phyloP scores from a whole-genome alignment of 2,329 filamentous ascomycete species.

The Fusarium irregulare region DNA sequence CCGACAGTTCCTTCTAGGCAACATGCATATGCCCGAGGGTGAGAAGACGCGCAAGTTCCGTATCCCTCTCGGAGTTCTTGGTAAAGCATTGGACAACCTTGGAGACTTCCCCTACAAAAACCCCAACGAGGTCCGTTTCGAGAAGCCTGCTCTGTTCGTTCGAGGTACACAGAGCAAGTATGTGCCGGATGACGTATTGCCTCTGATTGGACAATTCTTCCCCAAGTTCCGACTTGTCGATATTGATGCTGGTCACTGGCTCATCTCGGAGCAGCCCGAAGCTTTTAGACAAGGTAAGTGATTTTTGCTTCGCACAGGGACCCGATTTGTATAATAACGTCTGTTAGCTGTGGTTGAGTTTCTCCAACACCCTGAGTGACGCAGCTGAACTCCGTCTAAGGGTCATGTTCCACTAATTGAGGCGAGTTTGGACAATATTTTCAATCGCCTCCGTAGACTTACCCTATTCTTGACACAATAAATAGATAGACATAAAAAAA shows the following conservation, averaged over 20 bases:
- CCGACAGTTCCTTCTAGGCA: conserved; percentile 91
- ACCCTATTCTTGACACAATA: conserved; percentile 10
- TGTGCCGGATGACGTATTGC: conserved; percentile 81
- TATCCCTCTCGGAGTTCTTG: conserved; percentile 80
- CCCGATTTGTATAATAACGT: not conserved
- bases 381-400: not conserved
- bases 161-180: conserved; percentile 82
- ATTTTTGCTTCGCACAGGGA: not conserved
- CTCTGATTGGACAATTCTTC: conserved; percentile 85
- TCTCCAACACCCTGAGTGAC: conserved; percentile 61
- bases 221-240: conserved; percentile 79
- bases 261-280: conserved; percentile 88
- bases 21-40: conserved; percentile 70
- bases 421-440: conserved; percentile 15
- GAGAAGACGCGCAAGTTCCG: conserved; percentile 75
- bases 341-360: conserved; percentile 72
- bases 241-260: conserved; percentile 85
- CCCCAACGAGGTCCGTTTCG: conserved; percentile 74
- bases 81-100: conserved; percentile 75
- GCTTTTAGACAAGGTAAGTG: conserved; percentile 77
- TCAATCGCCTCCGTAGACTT: conserved; percentile 6
- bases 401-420: conserved; percentile 17
- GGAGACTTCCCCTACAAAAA: conserved; percentile 90
- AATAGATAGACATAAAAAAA: conserved; percentile 13
- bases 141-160: conserved; percentile 84